Conservation (phyloP, 2,329 filamentous ascomycete genomes). For the Trichoderma koningii region DNA sequence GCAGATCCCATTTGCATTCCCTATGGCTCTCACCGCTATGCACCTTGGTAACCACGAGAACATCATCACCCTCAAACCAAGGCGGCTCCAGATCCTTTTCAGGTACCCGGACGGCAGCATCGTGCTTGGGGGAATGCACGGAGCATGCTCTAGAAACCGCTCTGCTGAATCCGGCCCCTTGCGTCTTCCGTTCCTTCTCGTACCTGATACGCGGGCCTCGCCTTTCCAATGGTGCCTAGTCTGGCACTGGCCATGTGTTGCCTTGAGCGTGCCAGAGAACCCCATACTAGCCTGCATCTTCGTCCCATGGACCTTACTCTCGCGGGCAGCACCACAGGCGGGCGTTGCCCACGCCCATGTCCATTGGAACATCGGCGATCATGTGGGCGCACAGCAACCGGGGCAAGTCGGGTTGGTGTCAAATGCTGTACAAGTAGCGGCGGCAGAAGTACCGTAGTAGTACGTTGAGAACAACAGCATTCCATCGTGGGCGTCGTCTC, state of each 20-base stretch:
- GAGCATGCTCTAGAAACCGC: constrained; percentile 8
- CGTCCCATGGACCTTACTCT: constrained; percentile 9
- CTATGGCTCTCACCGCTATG: constrained; percentile 14
- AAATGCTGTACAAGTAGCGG: background rate
- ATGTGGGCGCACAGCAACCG: constrained; percentile 3
- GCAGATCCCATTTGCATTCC: constrained; percentile 12
- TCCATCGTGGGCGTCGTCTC: background rate
- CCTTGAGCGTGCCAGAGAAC: constrained; percentile 13
- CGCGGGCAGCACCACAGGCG: background rate
- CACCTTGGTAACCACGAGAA: background rate
- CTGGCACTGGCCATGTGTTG: constrained; percentile 17
- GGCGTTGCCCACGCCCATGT: background rate
- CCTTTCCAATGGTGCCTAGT: background rate
- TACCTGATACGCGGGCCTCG: background rate
- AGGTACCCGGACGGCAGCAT: background rate
- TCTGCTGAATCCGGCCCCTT: constrained; percentile 1
- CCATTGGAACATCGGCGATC: background rate
- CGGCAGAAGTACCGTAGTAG: background rate
- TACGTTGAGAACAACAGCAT: constrained; percentile 8
- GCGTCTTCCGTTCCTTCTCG: background rate
- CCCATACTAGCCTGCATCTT: constrained; percentile 15
- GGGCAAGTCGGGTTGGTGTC: background rate
- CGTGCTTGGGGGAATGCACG: constrained; percentile 1
- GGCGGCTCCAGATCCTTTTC: background rate
- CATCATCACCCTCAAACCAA: background rate